Evolutionary conservation across 768 basidiomycete genomes (phyloP), one percentile per base, ranked within the genome.

Genomic region (Tulasnella sp.): DNA sequence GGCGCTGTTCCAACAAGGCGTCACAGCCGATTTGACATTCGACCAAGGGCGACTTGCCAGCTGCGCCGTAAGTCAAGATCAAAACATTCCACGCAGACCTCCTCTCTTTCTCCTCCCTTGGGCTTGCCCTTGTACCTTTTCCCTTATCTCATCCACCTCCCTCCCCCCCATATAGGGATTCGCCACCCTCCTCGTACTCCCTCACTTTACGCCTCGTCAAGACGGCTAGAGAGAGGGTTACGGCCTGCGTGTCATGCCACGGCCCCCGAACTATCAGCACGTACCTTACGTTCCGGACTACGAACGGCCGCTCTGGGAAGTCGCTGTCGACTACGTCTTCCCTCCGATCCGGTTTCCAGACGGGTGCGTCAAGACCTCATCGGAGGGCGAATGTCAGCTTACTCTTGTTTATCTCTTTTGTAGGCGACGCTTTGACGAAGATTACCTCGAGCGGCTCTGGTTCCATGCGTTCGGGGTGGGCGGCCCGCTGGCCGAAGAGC

Each of bases 391-490:
- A 23, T 51, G 23, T 67, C 9, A 26, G 32, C 61, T 67, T 35
- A 67, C 11, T 13, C 29, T 15, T 35, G 23, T 44, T 67, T 67
- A 72, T 74, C 74, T 37, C 26, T 26, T 37, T 20, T 20, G 18
- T 44, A 76, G 75, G 16, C 37, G 51, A 16, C 29, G 75, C 26
- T 76, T 76, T 44, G 75, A 76, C 75, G 75, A 76, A 23, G 57
- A 76, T 55, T 76, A 76, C n/a, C 57, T 51, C 16, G 75, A 76
- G 75, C 11, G 75, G 26, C 40, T 76, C 16, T 76, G 57, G 29
- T 76, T 76, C 55, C 75, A 76, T n/a, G 51, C 57, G 7, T 76
- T 51, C 46, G 75, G 57, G 16, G 55, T 76, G 20, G 75, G 75
- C 51, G 75, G 75, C 26, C 75, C 75, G 32, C 46, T 46, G 37